phyloP scores from a whole-genome alignment of 2,329 filamentous ascomycete species.

The Septoria petroselini region DNA sequence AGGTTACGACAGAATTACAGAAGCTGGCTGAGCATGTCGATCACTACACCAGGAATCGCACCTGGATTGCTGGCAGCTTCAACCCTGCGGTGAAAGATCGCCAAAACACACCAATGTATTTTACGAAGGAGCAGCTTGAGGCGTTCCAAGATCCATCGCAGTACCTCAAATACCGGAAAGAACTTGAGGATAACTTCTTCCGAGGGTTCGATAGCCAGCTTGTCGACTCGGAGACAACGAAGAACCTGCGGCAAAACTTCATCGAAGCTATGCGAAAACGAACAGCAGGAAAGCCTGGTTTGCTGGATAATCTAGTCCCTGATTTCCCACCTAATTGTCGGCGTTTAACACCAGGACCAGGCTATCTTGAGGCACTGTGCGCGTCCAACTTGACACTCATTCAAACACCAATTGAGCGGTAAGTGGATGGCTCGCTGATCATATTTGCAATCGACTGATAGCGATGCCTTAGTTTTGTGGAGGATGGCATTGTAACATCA shows the following conservation, averaged over 20 bases:
- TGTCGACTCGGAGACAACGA: conserved; percentile 40
- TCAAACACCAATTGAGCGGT: conserved; percentile 40
- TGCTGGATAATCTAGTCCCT: conserved; percentile 43
- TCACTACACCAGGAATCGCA: conserved; percentile 62
- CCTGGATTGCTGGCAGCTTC: conserved; percentile 63
- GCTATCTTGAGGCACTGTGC: conserved; percentile 52
- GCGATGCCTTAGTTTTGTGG: conserved; percentile 34
- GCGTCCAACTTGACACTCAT: conserved; percentile 48
- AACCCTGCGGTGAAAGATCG: conserved; percentile 50
- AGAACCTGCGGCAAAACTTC: conserved; percentile 38
- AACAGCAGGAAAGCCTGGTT: conserved; percentile 38
- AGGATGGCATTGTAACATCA: conserved; percentile 41
- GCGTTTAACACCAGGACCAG: conserved; percentile 49
- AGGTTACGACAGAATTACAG: conserved; percentile 50
- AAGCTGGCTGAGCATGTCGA: conserved; percentile 51
- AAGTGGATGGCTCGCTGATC: not conserved
- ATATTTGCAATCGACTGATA: not conserved
- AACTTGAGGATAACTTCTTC: conserved; percentile 58
- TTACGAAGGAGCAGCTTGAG: conserved; percentile 53
- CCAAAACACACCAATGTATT: conserved; percentile 56
- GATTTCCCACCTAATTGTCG: conserved; percentile 48
- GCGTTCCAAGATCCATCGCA: conserved; percentile 59
- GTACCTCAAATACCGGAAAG: conserved; percentile 53
- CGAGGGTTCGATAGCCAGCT: conserved; percentile 44
- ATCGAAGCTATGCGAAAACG: conserved; percentile 42